Conservation (phyloP, 495 filamentous ascomycete species). For the Hypoxylon rickii region DNA sequence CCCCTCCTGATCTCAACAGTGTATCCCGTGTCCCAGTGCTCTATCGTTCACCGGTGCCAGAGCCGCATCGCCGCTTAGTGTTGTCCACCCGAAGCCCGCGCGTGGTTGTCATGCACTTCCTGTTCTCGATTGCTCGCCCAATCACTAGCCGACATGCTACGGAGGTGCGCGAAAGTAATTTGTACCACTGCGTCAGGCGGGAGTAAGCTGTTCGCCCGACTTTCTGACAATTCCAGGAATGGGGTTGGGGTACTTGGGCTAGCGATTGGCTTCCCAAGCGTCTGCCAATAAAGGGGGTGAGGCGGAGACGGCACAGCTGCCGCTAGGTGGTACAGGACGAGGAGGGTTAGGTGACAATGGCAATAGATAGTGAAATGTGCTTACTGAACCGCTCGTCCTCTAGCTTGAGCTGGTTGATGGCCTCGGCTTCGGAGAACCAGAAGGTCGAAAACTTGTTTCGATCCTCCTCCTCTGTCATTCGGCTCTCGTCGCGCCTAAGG, state of each 20-base stretch:
- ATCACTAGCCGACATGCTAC: slow-evolving; percentile 34
- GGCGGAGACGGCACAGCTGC: neutral
- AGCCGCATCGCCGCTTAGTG: neutral
- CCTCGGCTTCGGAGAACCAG: slow-evolving; percentile 35
- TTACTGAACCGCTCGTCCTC: slow-evolving; percentile 41
- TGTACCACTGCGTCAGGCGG: slow-evolving; percentile 31
- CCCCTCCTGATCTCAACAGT: no score
- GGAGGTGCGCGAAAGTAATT: slow-evolving; percentile 33
- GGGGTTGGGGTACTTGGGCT: no score
- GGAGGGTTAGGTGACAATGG: neutral
- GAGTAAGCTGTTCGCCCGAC: slow-evolving; percentile 6
- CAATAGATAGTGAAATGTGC: slow-evolving; percentile 1
- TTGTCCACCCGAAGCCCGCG: neutral
- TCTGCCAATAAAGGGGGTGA: neutral
- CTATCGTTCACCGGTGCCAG: no score
- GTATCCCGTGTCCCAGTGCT: no score
- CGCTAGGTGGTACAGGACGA: neutral
- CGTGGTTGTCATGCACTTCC: neutral
- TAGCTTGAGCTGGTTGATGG: slow-evolving; percentile 33
- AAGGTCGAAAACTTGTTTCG: slow-evolving; percentile 37
- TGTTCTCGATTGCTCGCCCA: slow-evolving; percentile 25
- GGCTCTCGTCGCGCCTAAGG: slow-evolving; percentile 26
- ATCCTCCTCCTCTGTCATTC: slow-evolving; percentile 36
- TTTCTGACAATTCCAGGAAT: no score
- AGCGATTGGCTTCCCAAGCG: no score